These are phyloP conservation scores for Penicillium argentinense DNA, from an alignment of 495 filamentous ascomycete genomes.

Conservation along the genomic window DNA sequence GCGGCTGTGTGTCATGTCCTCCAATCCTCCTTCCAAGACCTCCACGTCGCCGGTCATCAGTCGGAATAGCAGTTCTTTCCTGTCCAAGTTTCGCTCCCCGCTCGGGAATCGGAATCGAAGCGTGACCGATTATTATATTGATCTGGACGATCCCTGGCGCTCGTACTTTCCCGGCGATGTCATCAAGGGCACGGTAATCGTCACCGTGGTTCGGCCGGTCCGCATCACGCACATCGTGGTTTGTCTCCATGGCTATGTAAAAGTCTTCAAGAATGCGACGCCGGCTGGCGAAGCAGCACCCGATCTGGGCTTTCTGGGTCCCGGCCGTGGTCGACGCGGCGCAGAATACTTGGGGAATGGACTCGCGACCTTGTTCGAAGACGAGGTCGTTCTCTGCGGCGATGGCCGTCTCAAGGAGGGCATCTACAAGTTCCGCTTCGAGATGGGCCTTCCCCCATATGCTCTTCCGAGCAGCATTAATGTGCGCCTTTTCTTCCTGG, in stretches of 20 bases:
- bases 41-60: constrained; percentile 39
- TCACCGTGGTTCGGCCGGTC: constrained; percentile 78
- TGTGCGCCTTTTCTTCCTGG: constrained; percentile 57
- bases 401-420: constrained; percentile 84
- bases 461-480: constrained; percentile 90
- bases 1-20: constrained; percentile 48
- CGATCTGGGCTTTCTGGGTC: constrained; percentile 49
- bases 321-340: constrained; percentile 53
- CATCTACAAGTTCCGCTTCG: constrained; percentile 90
- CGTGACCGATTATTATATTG: constrained; percentile 75
- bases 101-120: constrained; percentile 68
- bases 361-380: constrained; percentile 82
- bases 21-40: constrained; percentile 37
- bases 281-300: constrained; percentile 58
- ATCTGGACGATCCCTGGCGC: constrained; percentile 81
- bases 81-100: constrained; percentile 59
- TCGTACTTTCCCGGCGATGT: constrained; percentile 72
- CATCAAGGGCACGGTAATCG: constrained; percentile 71
- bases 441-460: constrained; percentile 75
- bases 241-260: constrained; percentile 82
- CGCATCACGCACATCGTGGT: constrained; percentile 90
- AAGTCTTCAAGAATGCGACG: constrained; percentile 77
- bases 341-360: constrained; percentile 79
- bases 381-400: constrained; percentile 86
- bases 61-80: constrained; percentile 51